A percentile compares a stretch with the other conserved stretches of the same genome.
phyloP scores from a whole-genome alignment of 345 rosid species.

The Anastatica hierochuntica region DNA sequence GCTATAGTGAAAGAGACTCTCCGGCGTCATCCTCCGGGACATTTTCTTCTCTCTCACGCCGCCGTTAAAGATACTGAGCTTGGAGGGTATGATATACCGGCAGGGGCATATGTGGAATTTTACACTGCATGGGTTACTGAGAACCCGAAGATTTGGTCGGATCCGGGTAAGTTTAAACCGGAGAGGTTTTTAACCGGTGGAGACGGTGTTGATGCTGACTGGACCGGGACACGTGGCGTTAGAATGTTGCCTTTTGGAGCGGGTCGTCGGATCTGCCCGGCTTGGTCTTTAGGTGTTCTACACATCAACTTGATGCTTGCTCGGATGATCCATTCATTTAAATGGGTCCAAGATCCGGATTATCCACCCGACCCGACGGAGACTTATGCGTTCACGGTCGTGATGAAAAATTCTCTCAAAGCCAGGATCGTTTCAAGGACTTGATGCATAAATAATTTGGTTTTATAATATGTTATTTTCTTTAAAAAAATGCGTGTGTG shows the following conservation, averaged over 20 bases:
- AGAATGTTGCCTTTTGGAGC: constrained; percentile 89
- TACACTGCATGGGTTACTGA: constrained; percentile 95
- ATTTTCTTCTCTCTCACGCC: constrained; percentile 77
- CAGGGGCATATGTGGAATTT: constrained; percentile 56
- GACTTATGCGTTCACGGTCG: constrained; percentile 85
- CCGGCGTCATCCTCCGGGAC: constrained; percentile 94
- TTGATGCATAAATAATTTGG: constrained; percentile 3
- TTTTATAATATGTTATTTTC: not conserved
- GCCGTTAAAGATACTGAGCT: constrained; percentile 54
- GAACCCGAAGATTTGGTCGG: constrained; percentile 67
- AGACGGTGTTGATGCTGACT: constrained; percentile 66
- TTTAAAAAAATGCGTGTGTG: not conserved
- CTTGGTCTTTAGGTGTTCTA: constrained; percentile 61
- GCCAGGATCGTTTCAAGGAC: constrained; percentile 48
- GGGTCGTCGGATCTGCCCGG: constrained; percentile 90
- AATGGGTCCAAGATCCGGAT: constrained; percentile 57
- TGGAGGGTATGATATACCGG: constrained; percentile 70
- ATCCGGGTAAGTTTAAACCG: constrained; percentile 63
- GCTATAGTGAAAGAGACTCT: constrained; percentile 81
- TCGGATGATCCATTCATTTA: constrained; percentile 69
- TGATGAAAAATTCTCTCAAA: constrained; percentile 82
- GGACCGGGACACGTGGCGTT: constrained; percentile 74
- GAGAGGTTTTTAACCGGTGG: constrained; percentile 82
- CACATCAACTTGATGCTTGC: constrained; percentile 72
- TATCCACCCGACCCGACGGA: constrained; percentile 71